Conservation (phyloP, 2,329 filamentous ascomycete genomes). For the Calonectria pauciramosa region DNA sequence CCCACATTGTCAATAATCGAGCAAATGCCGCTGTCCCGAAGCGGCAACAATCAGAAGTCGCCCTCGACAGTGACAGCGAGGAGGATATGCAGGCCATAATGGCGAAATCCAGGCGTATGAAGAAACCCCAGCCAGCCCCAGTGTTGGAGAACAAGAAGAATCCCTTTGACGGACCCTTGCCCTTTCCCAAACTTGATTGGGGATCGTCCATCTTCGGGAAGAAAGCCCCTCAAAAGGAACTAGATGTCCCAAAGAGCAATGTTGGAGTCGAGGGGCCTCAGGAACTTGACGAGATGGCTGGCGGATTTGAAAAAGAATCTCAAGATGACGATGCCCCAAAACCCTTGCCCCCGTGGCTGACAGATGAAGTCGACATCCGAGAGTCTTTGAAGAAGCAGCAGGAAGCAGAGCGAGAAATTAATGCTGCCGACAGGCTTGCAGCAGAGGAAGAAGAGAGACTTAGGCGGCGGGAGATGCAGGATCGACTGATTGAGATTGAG, state of each 20-base stretch:
- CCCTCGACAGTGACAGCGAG: conserved; percentile 76
- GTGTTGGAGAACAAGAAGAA: conserved; percentile 69
- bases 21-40: conserved; percentile 72
- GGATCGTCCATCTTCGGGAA: conserved; percentile 71
- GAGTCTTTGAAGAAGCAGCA: conserved; percentile 72
- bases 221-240: conserved; percentile 47
- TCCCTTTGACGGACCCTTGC: conserved; percentile 83
- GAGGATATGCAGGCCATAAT: conserved; percentile 85
- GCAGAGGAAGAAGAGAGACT: conserved; percentile 68
- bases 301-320: conserved; percentile 73
- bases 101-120: conserved; percentile 75
- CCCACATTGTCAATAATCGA: conserved; percentile 81
- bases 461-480: conserved; percentile 57
- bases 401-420: conserved; percentile 70
- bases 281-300: conserved; percentile 62
- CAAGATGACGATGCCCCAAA: conserved; percentile 59
- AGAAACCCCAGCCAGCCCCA: conserved; percentile 58
- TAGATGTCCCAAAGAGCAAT: conserved; percentile 44
- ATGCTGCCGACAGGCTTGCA: conserved; percentile 72
- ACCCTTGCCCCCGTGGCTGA: conserved; percentile 84
- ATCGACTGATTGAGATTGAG: conserved; percentile 72
- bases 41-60: conserved; percentile 37
- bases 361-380: conserved; percentile 75
- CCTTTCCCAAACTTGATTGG: conserved; percentile 88
- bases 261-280: conserved; percentile 39